Conservation (phyloP, 805 yeast species). For the Kuraishia hungarica region DNA sequence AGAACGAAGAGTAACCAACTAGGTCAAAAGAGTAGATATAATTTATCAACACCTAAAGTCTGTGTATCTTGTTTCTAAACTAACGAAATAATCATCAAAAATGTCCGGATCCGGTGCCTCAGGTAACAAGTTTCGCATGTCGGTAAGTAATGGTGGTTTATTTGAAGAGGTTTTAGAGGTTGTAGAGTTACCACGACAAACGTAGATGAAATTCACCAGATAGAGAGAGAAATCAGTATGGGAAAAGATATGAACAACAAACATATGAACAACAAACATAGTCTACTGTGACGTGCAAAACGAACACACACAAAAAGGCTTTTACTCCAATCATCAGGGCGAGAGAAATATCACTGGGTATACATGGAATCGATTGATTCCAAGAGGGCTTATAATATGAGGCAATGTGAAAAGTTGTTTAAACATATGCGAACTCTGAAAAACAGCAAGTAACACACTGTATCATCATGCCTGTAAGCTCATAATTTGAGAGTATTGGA, state of each 20-base stretch:
- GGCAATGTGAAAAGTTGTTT: no score
- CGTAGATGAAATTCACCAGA: neutral
- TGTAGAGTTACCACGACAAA: neutral
- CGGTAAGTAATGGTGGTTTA: conserved; percentile 54
- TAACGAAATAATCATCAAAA: conserved; percentile 24
- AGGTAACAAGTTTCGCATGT: conserved; percentile 99
- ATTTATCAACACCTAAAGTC: neutral
- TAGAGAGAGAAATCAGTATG: neutral
- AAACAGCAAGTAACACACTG: no score
- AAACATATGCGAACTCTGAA: no score
- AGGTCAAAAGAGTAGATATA: neutral
- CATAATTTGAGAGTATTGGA: neutral
- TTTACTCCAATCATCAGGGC: no score
- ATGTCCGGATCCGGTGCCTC: conserved; percentile 95
- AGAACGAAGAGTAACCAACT: neutral
- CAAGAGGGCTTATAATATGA: no score
- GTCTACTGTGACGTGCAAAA: no score
- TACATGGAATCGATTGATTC: no score
- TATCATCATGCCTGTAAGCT: no score
- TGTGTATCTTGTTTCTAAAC: neutral
- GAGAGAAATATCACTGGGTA: no score
- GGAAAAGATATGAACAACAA: neutral
- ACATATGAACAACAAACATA: neutral
- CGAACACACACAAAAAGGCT: no score
- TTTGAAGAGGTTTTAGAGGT: neutral